Base-by-base conservation (phyloP, 345 rosid species). In the Firmiana major region DNA sequence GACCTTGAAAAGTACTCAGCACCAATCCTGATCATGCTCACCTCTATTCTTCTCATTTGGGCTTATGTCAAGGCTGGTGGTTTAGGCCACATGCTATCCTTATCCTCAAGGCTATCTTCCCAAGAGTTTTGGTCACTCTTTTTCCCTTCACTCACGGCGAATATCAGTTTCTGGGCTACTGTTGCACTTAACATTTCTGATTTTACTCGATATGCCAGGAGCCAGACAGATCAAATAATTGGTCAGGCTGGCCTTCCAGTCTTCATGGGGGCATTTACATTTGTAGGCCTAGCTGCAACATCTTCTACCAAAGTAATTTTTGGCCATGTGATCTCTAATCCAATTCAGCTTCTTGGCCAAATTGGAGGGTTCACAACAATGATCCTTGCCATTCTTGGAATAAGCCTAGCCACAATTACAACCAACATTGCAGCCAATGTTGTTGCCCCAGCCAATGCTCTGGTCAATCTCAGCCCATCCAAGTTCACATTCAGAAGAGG, bases 401-500 rank as follows among this genome's bases (percentile, higher is more conserved):
- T 95, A 70, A 87, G 92, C 46, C 85, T 95, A 0, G 97, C 99
- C 24, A 95, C 98, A 28, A 71, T 91, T 74, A 91, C 98, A 26
- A 95, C 99, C 31, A 95, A 95, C 82, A 93, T 93, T 40, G 99
- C 97, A 26, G 99, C 99, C 45, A 95, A 95, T 62, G 96, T 92
- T 2, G 90, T 95, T 9, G 97, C 98, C 4, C 99, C 98, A 0
- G 99, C 98, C 10, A 95, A 93, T 75, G 99, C 97, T 7, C 87
- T 95, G 0, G 96, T 91, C 75, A 95, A 93, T 77, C 94, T 95
- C 12, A 89, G 85, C 85, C 97, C 98, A 28, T 88, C 95, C 31
- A 80, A 68, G 34, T 91, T 95, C 89, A 93, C 96, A 9, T 95
- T 95, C 63, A 85, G 91, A 73, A 87, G 87, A 78, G 98, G 99